Percentiles rank a stretch among this genome's conserved stretches.
Evolutionary conservation across 2,329 filamentous ascomycete species (phyloP).

Genomic region (Epichloe aotearoae): DNA sequence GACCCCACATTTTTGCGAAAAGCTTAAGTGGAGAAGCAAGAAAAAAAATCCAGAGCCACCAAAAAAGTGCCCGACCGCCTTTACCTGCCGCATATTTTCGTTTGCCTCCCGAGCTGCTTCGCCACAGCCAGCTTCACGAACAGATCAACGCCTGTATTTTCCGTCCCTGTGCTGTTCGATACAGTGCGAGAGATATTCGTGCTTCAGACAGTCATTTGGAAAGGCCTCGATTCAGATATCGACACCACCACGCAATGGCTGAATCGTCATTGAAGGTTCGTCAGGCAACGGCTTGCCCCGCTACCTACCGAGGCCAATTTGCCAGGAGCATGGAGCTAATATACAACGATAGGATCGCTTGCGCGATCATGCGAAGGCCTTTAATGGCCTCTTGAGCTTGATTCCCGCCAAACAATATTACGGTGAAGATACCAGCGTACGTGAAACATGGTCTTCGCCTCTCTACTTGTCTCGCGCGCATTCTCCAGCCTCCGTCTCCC

Average conservation of each 20-base stretch:
- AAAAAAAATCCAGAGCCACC: conserved; percentile 8
- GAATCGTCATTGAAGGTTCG: conserved; percentile 35
- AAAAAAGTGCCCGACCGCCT: conserved; percentile 8
- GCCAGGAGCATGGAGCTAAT: conserved; percentile 6
- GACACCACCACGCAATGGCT: conserved; percentile 21
- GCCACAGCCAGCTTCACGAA: not conserved
- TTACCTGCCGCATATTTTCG: not conserved
- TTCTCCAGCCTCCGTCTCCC: not conserved
- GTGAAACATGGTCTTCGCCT: conserved; percentile 22
- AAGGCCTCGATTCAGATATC: not conserved
- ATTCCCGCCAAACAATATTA: conserved; percentile 90
- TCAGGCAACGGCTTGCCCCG: conserved; percentile 18
- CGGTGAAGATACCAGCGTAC: conserved; percentile 69
- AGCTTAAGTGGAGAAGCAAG: conserved; percentile 2
- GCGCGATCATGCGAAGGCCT: conserved; percentile 54
- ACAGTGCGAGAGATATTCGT: not conserved
- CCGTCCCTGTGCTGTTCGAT: not conserved
- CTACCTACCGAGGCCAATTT: conserved; percentile 7
- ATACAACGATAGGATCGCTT: conserved; percentile 35
- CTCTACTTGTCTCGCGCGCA: not conserved
- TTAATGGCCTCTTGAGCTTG: conserved; percentile 74
- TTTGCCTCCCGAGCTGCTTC: not conserved
- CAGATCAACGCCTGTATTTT: not conserved
- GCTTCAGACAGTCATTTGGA: not conserved
- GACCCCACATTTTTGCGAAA: not conserved